Evolutionary conservation across 805 yeast species (phyloP).

Genomic region (Nakazawaea sp.): DNA sequence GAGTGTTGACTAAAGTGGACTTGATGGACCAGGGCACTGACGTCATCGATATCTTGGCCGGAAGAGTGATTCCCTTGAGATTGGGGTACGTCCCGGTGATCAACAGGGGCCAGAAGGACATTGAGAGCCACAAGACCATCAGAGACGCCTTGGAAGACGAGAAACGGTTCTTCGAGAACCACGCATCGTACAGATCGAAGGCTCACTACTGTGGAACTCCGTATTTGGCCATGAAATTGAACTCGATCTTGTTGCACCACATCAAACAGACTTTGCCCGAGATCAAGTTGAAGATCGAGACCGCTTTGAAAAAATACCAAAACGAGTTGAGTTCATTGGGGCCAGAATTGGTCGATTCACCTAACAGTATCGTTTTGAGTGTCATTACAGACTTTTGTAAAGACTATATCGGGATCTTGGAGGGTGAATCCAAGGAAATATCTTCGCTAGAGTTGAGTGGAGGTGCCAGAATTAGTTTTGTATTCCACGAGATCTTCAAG

Average conservation of each 20-base stretch:
- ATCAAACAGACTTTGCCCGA: conserved; percentile 88
- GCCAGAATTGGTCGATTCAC: conserved; percentile 83
- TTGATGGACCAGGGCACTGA: conserved; percentile 98
- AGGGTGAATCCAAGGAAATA: conserved; percentile 88
- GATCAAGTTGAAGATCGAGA: conserved; percentile 83
- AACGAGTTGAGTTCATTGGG: conserved; percentile 73
- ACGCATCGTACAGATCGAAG: conserved; percentile 85
- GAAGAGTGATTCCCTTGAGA: conserved; percentile 90
- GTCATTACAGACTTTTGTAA: conserved; percentile 90
- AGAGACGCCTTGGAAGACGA: conserved; percentile 83
- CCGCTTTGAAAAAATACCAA: conserved; percentile 78
- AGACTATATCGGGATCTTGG: conserved; percentile 85
- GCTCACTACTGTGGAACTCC: conserved; percentile 99
- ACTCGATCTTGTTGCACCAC: conserved; percentile 81
- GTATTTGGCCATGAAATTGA: conserved; percentile 85
- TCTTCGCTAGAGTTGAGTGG: conserved; percentile 89
- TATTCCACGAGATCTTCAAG: conserved; percentile 91
- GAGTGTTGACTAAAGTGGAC: conserved; percentile 94
- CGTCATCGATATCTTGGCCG: conserved; percentile 91
- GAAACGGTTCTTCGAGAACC: conserved; percentile 73
- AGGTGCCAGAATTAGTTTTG: conserved; percentile 96
- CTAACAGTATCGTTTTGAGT: conserved; percentile 81
- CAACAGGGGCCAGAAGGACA: conserved; percentile 95
- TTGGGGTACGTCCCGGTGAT: conserved; percentile 96
- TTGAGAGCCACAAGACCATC: conserved; percentile 81